phyloP scores from a whole-genome alignment of 2,329 filamentous ascomycete species.

The Beauveria medogensis region DNA sequence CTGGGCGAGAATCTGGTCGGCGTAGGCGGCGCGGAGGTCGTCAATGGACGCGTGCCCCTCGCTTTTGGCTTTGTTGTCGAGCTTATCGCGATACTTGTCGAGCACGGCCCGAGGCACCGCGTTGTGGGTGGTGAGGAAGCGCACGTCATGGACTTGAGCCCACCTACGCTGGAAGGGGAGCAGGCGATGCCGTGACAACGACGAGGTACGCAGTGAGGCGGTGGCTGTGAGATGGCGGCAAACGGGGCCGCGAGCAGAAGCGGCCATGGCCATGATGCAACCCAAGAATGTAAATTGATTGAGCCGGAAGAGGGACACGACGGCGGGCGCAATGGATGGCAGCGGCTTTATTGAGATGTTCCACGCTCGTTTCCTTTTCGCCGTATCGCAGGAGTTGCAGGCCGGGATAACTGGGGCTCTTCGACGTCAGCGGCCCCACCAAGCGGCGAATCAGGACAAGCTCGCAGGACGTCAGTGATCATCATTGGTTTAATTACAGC shows the following conservation, averaged over 20 bases:
- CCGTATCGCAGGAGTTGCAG: background rate
- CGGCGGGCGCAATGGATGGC: background rate
- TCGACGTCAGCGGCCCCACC: background rate
- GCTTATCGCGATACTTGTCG: slow-evolving; percentile 82
- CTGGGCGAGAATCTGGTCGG: slow-evolving; percentile 69
- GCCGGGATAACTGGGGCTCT: background rate
- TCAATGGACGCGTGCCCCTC: slow-evolving; percentile 63
- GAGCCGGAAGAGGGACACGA: background rate
- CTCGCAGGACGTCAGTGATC: no score
- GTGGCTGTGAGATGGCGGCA: slow-evolving; percentile 38
- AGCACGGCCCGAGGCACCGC: slow-evolving; percentile 53
- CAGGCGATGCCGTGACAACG: slow-evolving; percentile 17
- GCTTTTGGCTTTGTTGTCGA: slow-evolving; percentile 70
- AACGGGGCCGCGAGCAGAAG: slow-evolving; percentile 35
- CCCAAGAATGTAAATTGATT: background rate
- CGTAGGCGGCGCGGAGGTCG: slow-evolving; percentile 73
- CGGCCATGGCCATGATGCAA: background rate
- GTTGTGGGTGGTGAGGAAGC: slow-evolving; percentile 76
- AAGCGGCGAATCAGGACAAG: background rate
- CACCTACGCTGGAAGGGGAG: slow-evolving; percentile 62
- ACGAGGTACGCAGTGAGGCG: slow-evolving; percentile 19
- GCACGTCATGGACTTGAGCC: slow-evolving; percentile 87
- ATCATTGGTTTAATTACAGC: background rate
- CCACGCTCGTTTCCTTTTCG: background rate
- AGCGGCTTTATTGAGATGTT: background rate